These are phyloP conservation scores for Mucor irregularis DNA, from an alignment of 371 early-diverging fungal genomes.

Conservation along the genomic window DNA sequence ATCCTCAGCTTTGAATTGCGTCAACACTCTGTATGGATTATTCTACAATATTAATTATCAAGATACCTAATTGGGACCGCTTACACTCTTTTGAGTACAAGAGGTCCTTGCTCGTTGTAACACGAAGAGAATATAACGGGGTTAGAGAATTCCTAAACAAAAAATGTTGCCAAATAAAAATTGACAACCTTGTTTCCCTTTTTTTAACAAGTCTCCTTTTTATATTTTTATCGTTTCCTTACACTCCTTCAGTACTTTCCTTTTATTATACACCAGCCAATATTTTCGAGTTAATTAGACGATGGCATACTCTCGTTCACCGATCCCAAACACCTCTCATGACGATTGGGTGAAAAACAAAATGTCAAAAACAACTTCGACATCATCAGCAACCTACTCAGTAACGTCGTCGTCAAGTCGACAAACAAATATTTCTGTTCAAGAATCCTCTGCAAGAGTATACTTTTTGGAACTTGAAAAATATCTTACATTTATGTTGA, in stretches of 20 bases:
- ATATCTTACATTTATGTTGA: constrained; percentile 31
- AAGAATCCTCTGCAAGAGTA: constrained; percentile 40
- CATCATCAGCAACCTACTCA: constrained; percentile 37
- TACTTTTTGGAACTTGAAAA: constrained; percentile 42
- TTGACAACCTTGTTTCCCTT: no score
- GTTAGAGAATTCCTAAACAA: no score
- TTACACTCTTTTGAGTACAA: no score
- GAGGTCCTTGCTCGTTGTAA: no score
- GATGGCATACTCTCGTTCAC: constrained; percentile 35
- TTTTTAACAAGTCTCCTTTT: neutral
- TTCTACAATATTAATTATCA: no score
- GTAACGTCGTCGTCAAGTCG: constrained; percentile 37
- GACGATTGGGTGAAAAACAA: constrained; percentile 38
- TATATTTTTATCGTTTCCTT: neutral
- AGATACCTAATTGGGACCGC: no score
- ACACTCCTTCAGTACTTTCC: neutral
- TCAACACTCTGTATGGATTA: no score
- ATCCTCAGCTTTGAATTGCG: no score
- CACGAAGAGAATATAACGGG: no score
- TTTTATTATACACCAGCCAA: no score
- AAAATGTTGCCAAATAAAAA: no score
- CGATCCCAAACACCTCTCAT: constrained; percentile 17
- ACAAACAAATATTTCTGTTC: constrained; percentile 24
- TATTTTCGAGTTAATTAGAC: neutral
- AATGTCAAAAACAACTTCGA: constrained; percentile 29